Base-by-base conservation (phyloP, 257 asterid species). In the Scutellaria minor region DNA sequence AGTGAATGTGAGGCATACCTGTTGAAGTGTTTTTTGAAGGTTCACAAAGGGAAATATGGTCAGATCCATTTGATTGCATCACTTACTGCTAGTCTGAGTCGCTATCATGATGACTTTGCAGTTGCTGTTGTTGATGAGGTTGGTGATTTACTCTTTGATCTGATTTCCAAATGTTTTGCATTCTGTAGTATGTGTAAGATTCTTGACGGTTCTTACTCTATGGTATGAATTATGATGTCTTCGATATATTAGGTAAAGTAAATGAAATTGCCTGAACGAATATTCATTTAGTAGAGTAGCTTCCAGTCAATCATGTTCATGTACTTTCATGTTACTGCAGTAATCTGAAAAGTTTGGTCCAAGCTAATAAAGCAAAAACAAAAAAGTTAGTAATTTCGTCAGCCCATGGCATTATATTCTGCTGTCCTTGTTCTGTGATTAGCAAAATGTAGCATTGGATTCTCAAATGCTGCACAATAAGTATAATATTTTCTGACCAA, bases 71-170 rank as follows among this genome's bases (percentile, higher is more conserved):
- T 95, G 90, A 86, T 95, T 78, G 99, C 99, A 41, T 95, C 96
- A 44, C 99, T 95, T 73, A 87, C 97, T 70, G 96, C 96, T 80
- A 88, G 99, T 68, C 85, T 95, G 82, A 88, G 97, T 81, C 97
- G 94, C 72, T 90, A 90, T 84, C 99, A 95, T 76, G 97, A 92
- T 64, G 96, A 92, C 54, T 95, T 92, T 61, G 89, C 96, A 7
- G 93, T 92, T 78, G 89, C 97, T 58, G 96, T 92, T 73, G 95
- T 95, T 67, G 99, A 95, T 73, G 99, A 95, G 99, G 99, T 95
- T 73, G 63, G 87, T 78, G 70, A 75, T 64, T 73, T 48, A 35
- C 48, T 74, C 46, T 71, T 42, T 31, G 15, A 58, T 68, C 59
- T 50, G 55, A 48, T 62, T 47, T 0, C 35, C 35, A 27, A 40